Evolutionary conservation across 2,329 filamentous ascomycete species (phyloP), one percentile per base, ranked within the genome.

Genomic region (Pezicula radicicola): DNA sequence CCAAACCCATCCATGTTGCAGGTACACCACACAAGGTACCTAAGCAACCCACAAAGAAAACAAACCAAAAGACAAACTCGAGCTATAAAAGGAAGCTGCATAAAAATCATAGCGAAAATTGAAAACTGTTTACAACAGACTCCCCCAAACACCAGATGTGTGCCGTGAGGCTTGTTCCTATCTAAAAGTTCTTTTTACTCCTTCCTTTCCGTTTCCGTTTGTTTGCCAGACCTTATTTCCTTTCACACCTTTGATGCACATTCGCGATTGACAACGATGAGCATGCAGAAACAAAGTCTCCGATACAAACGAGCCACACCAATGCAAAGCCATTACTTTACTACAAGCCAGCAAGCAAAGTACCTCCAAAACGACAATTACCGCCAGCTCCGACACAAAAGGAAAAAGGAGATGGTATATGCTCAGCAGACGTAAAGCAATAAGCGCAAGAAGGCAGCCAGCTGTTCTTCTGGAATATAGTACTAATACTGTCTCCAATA

Each of bases 171-270:
- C 42, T 15, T 45, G 42, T 30, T 45, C 42, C 42, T 45, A 45
- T 45, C 42, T 45, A 45, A 30, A 42, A 42, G 40, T 45, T 45
- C 42, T 45, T 45, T 45, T 45, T 25, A 45, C 42, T 45, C 42
- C 21, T 28, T 16, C 42, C 42, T 15, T 45, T 33, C 42, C 42
- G 42, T 16, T 42, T 19, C 18, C 40, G 5, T 42, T 42, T 25
- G 40, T 42, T 19, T 33, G 30, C 30, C 30, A 33, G 30, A 33
- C 40, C 40, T 25, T 21, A 40, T 40, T 40, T 19, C 12, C 25
- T 42, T 18, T 42, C 16, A 13, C 30, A 33, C 40, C 25, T 19
- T 25, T 42, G 40, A 19, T 42, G 40, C 40, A 25, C 18, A 42
- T 42, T 6, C 40, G 25, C 40, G 25, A 42, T 19, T 25, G 40